A percentile compares a stretch with the other conserved stretches of the same genome.
Evolutionary conservation across 2,329 filamentous ascomycete species (phyloP).

Genomic region (Epichloe typhina): DNA sequence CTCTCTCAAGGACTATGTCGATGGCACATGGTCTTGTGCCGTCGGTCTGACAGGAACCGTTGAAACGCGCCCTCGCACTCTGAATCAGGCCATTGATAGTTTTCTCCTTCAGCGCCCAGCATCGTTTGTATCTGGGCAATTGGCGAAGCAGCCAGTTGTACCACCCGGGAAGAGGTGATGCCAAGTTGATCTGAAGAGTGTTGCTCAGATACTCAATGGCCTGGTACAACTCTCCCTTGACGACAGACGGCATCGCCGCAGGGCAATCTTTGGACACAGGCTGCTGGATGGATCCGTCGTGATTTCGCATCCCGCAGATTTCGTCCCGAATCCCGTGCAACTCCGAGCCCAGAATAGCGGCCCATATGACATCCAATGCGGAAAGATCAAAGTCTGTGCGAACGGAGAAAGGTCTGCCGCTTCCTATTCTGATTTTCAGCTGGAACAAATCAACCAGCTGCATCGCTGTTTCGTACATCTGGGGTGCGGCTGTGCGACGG

Average conservation of each 20-base stretch:
- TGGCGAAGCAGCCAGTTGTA: neutral
- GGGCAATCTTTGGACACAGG: neutral
- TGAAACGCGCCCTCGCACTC: neutral
- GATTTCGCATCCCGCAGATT: neutral
- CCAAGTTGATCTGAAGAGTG: neutral
- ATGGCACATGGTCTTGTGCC: constrained; percentile 2
- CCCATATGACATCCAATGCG: constrained; percentile 20
- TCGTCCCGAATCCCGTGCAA: neutral
- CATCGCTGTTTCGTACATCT: constrained; percentile 17
- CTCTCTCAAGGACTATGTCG: constrained; percentile 4
- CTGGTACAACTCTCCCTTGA: neutral
- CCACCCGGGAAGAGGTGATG: neutral
- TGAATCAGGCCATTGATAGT: neutral
- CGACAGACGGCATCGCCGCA: neutral
- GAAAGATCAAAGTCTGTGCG: constrained; percentile 17
- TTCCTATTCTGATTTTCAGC: constrained; percentile 16
- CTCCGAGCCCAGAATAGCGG: constrained; percentile 15
- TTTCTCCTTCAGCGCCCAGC: neutral
- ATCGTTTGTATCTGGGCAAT: neutral
- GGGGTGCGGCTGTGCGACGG: constrained; percentile 14
- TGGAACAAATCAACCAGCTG: constrained; percentile 22
- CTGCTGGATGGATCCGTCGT: neutral
- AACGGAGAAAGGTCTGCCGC: constrained; percentile 13
- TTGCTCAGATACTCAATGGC: neutral
- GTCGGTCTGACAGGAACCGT: neutral